These are phyloP conservation scores for Parietaria judaica DNA, from an alignment of 306 rosid species.

Conservation along the genomic window DNA sequence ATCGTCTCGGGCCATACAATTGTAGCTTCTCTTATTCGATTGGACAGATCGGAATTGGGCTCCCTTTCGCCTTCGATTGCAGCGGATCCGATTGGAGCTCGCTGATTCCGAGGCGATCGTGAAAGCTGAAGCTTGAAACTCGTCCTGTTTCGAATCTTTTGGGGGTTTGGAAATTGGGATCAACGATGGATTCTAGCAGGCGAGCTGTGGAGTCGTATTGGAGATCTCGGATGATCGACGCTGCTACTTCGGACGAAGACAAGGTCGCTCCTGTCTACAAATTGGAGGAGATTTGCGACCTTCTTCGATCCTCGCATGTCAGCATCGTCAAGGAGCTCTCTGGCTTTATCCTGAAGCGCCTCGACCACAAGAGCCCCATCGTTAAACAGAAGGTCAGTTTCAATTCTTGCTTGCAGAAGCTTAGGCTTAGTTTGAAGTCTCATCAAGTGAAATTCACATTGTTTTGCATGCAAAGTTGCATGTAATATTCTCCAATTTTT, in stretches of 20 bases:
- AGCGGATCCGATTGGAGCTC: constrained; percentile 17
- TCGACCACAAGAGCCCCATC: constrained; percentile 86
- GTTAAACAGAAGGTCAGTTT: constrained; percentile 87
- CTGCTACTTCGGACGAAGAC: constrained; percentile 87
- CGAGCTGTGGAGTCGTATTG: constrained; percentile 98
- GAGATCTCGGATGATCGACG: constrained; percentile 84
- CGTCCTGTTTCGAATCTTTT: background rate
- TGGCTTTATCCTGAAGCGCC: constrained; percentile 68
- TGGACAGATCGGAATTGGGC: background rate
- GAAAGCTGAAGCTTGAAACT: constrained; percentile 8
- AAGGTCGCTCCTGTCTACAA: constrained; percentile 87
- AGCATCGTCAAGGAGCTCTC: constrained; percentile 89
- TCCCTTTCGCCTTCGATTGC: constrained; percentile 9
- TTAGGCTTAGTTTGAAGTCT: background rate
- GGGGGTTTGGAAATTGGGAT: constrained; percentile 13
- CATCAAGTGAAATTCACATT: background rate
- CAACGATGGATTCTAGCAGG: constrained; percentile 79
- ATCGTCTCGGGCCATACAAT: background rate
- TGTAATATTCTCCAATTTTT: background rate
- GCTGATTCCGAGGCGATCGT: constrained; percentile 5
- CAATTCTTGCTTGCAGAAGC: background rate
- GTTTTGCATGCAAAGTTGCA: background rate
- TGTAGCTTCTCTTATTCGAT: constrained; percentile 10
- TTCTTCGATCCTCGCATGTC: constrained; percentile 75
- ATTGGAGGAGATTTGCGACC: constrained; percentile 81